phyloP scores from a whole-genome alignment of 2,329 filamentous ascomycete genomes.

The Phyllosticta capitalensis region DNA sequence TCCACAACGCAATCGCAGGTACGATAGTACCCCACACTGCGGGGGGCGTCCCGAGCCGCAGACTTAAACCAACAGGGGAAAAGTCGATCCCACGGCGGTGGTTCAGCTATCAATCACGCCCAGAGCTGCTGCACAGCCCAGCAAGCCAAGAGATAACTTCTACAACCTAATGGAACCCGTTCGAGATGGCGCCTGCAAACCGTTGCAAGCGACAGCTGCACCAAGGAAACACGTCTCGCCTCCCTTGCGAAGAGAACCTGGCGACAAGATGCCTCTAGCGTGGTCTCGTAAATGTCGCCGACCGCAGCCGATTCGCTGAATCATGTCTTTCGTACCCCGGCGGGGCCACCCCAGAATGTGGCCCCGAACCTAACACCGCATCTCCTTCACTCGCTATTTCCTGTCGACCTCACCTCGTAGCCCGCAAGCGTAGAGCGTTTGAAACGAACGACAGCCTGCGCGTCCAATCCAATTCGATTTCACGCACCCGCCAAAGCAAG shows the following conservation, averaged over 20 bases:
- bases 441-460: not conserved
- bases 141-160: not conserved
- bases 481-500: not conserved
- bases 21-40: not conserved
- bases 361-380: not conserved
- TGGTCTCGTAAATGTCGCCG: not conserved
- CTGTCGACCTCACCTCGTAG: not conserved
- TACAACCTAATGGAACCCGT: not conserved
- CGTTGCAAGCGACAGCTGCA: not conserved
- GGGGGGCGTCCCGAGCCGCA: not conserved
- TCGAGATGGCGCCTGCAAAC: not conserved
- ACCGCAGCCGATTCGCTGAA: not conserved
- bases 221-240: no score
- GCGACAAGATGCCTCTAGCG: not conserved
- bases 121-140: not conserved
- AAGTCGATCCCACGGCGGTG: not conserved
- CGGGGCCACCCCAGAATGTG: not conserved
- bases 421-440: not conserved
- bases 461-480: not conserved
- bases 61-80: not conserved
- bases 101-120: not conserved
- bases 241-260: not conserved
- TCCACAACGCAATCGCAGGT: no score
- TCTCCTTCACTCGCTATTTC: not conserved
- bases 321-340: not conserved